Evolutionary conservation across 352 stramenopile species (phyloP).

Genomic region (Stephanocyclus meneghinianus): DNA sequence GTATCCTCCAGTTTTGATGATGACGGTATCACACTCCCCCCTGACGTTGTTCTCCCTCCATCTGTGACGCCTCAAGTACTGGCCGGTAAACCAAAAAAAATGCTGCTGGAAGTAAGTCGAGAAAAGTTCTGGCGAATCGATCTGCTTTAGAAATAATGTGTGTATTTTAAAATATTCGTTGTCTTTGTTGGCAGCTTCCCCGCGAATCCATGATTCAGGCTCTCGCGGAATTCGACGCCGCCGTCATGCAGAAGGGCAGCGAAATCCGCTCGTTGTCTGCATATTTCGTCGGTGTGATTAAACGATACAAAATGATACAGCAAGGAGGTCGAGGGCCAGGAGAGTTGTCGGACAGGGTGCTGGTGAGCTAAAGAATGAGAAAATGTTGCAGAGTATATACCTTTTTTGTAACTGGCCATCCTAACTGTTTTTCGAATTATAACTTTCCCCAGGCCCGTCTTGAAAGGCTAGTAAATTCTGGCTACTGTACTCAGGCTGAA

Average conservation of each 20-base stretch:
- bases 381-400: neutral
- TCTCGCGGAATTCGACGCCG: conserved; percentile 70
- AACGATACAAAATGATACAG: conserved; percentile 66
- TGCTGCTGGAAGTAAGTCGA: conserved; percentile 31
- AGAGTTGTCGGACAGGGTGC: conserved; percentile 55
- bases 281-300: conserved; percentile 76
- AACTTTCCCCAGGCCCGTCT: conserved; percentile 30
- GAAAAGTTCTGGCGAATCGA: conserved; percentile 7
- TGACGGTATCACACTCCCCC: conserved; percentile 48
- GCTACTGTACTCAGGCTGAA: conserved; percentile 69
- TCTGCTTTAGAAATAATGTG: neutral
- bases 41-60: conserved; percentile 53
- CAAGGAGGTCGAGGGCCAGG: conserved; percentile 29
- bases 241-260: conserved; percentile 58
- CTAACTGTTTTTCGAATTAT: conserved; percentile 1
- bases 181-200: conserved; percentile 50
- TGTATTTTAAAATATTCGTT: conserved; percentile 9
- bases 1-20: neutral
- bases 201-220: conserved; percentile 64
- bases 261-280: conserved; percentile 66
- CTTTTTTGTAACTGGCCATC: conserved; percentile 4
- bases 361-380: conserved; percentile 19
- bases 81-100: conserved; percentile 9
- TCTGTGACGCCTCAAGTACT: conserved; percentile 42
- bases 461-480: conserved; percentile 53